Evolutionary conservation across 192 early-diverging fungal genomes (phyloP).

Genomic region (Umbelopsis vinacea): DNA sequence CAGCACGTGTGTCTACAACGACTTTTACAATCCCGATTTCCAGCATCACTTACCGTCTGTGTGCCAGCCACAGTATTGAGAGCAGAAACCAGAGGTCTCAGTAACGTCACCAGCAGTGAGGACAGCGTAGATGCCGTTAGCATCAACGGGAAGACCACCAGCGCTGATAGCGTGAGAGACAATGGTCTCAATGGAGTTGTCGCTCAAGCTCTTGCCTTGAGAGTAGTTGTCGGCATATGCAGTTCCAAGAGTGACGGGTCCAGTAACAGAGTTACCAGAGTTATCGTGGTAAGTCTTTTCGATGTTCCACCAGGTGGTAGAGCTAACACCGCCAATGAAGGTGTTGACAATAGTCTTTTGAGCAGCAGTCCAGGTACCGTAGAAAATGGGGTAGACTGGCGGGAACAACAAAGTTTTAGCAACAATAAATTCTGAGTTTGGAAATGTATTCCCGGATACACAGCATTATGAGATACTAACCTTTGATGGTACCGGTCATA

Average conservation of each 20-base stretch:
- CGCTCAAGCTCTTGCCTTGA: constrained; percentile 24
- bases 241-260: constrained; percentile 1
- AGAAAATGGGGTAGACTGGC: constrained; percentile 24
- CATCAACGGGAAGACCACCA: constrained; percentile 15
- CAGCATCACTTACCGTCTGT: neutral
- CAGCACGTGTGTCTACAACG: too few species aligned
- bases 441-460: neutral
- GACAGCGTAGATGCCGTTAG: constrained; percentile 24
- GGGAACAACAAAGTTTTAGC: neutral
- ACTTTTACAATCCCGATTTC: neutral
- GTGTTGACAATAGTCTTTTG: constrained; percentile 21
- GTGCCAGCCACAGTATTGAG: constrained; percentile 31
- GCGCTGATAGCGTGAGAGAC: constrained; percentile 13
- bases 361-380: constrained; percentile 21
- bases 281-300: constrained; percentile 32
- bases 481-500: constrained; percentile 22
- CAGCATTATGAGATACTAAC: neutral
- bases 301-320: constrained; percentile 27
- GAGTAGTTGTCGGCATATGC: constrained; percentile 25
- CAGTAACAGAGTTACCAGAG: constrained; percentile 10
- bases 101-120: constrained; percentile 24
- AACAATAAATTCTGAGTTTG: neutral
- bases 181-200: constrained; percentile 13
- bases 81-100: constrained; percentile 28
- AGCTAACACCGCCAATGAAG: neutral